These are phyloP conservation scores for Dryadomyces quercus-mongolicae DNA, from an alignment of 2,329 filamentous ascomycete genomes.

Conservation along the genomic window DNA sequence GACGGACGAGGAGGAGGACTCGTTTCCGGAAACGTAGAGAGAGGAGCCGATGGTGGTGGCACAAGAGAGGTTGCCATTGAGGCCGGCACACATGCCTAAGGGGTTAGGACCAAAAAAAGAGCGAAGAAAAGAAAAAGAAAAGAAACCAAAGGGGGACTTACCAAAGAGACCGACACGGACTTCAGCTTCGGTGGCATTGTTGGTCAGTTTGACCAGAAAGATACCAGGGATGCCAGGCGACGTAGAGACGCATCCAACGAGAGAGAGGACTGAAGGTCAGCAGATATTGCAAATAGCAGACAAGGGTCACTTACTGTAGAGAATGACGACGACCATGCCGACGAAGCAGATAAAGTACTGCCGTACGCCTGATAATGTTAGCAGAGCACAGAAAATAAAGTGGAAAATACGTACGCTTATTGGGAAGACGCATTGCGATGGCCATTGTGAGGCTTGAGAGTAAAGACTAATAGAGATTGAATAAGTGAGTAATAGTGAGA, in stretches of 20 bases:
- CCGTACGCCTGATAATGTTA: neutral
- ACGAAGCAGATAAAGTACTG: conserved; percentile 5
- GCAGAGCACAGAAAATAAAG: neutral
- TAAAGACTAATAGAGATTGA: neutral
- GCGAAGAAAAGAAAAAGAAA: neutral
- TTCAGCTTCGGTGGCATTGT: conserved; percentile 9
- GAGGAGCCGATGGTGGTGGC: conserved; percentile 8
- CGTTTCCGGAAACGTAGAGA: conserved; percentile 1
- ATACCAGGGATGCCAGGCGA: conserved; percentile 13
- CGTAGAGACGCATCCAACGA: conserved; percentile 13
- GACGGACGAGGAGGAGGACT: neutral
- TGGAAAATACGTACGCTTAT: neutral
- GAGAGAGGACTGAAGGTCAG: conserved; percentile 9
- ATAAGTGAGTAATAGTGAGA: neutral
- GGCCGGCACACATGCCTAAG: conserved; percentile 10
- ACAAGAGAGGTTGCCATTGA: conserved; percentile 8
- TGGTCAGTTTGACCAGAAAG: conserved; percentile 11
- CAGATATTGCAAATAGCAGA: neutral
- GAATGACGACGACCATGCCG: conserved; percentile 2
- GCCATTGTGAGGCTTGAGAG: neutral
- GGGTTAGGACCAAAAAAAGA: neutral
- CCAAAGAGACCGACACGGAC: conserved; percentile 13
- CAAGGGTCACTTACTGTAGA: conserved; percentile 2
- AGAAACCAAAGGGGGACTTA: neutral
- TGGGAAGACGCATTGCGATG: neutral